phyloP scores from a whole-genome alignment of 1,284 basidiomycete genomes.

The Cryptococcus sp. region DNA sequence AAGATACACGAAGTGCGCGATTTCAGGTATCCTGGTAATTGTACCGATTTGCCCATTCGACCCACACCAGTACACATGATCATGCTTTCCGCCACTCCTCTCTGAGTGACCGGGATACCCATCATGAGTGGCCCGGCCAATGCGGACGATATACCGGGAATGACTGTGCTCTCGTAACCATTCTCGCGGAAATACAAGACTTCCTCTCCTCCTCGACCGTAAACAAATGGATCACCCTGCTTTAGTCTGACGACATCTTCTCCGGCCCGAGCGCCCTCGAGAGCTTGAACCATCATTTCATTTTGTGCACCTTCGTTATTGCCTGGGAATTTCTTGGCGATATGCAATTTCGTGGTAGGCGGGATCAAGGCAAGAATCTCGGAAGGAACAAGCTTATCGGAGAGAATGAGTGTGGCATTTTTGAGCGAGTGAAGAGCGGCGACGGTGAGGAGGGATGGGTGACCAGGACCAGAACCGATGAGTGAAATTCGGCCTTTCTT shows the following conservation, averaged over 20 bases:
- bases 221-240: conserved; percentile 94
- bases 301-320: conserved; percentile 92
- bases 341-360: conserved; percentile 56
- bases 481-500: conserved; percentile 70
- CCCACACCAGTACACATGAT: conserved; percentile 92
- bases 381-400: conserved; percentile 94
- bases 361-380: conserved; percentile 87
- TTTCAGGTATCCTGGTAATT: conserved; percentile 80
- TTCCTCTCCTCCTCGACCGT: conserved; percentile 91
- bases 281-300: conserved; percentile 87
- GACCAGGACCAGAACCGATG: conserved; percentile 90
- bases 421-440: conserved; percentile 76
- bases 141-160: conserved; percentile 85
- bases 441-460: conserved; percentile 83
- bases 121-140: conserved; percentile 85
- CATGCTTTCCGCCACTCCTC: conserved; percentile 85
- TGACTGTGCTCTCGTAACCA: conserved; percentile 74
- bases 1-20: conserved; percentile 74
- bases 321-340: conserved; percentile 95
- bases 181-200: conserved; percentile 81
- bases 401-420: conserved; percentile 78
- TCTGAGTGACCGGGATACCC: conserved; percentile 89
- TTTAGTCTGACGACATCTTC: conserved; percentile 89
- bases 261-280: conserved; percentile 73
- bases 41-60: conserved; percentile 74